These are phyloP conservation scores for Candida saitoana DNA, from an alignment of 805 yeast genomes.

Conservation along the genomic window DNA sequence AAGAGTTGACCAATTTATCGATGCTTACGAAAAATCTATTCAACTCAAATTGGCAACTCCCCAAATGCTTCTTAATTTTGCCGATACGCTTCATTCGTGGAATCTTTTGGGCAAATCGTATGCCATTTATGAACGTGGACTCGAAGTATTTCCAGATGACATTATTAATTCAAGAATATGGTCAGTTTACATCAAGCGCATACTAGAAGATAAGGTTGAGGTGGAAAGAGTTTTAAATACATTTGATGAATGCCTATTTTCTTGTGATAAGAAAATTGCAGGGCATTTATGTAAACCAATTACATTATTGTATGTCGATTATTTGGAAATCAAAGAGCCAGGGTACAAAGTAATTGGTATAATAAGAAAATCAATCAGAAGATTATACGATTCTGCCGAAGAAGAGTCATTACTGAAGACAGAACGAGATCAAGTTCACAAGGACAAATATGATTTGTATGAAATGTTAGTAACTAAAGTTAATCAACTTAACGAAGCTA, in stretches of 20 bases:
- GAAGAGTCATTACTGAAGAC: slow-evolving; percentile 3
- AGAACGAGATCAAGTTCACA: slow-evolving; percentile 13
- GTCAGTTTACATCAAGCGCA: slow-evolving; percentile 59
- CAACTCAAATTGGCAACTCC: slow-evolving; percentile 65
- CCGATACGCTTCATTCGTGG: slow-evolving; percentile 51
- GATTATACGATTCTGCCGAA: slow-evolving; percentile 13
- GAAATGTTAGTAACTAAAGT: slow-evolving; percentile 8
- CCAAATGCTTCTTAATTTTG: slow-evolving; percentile 59
- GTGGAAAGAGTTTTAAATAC: slow-evolving; percentile 53
- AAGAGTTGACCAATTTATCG: slow-evolving; percentile 11
- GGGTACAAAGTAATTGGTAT: slow-evolving; percentile 34
- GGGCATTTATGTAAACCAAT: slow-evolving; percentile 44
- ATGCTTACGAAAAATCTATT: slow-evolving; percentile 28
- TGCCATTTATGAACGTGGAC: slow-evolving; percentile 63
- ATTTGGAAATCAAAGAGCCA: slow-evolving; percentile 45
- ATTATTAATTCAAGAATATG: slow-evolving; percentile 59
- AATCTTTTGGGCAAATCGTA: slow-evolving; percentile 47
- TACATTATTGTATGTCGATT: slow-evolving; percentile 52
- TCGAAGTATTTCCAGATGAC: slow-evolving; percentile 55
- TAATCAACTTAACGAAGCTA: slow-evolving; percentile 13
- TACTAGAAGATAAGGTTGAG: slow-evolving; percentile 24
- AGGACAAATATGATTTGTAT: slow-evolving; percentile 23
- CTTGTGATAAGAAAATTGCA: slow-evolving; percentile 25
- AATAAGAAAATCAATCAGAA: slow-evolving; percentile 38
- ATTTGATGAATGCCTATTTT: slow-evolving; percentile 52